These are phyloP conservation scores for Malus fusca DNA, from an alignment of 306 rosid species.

Conservation along the genomic window DNA sequence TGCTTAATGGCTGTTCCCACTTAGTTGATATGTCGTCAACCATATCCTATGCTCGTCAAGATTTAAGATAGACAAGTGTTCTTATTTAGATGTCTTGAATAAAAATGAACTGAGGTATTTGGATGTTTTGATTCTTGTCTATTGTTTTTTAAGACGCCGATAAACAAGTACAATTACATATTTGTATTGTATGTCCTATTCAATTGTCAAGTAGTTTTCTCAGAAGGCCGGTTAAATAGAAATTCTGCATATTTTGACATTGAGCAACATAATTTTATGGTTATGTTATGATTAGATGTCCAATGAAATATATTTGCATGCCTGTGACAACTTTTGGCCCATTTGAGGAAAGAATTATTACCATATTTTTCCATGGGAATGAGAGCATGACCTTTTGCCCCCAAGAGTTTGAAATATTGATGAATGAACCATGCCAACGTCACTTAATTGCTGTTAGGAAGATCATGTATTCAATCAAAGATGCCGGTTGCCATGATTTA, in stretches of 20 bases:
- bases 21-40: neutral
- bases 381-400: conserved; percentile 45
- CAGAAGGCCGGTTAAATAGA: conserved; percentile 1
- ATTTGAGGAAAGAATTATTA: conserved; percentile 40
- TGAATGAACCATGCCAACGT: conserved; percentile 84
- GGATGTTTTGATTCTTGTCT: neutral
- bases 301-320: conserved; percentile 27
- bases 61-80: neutral
- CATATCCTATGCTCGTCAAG: neutral
- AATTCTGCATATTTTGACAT: conserved; percentile 9
- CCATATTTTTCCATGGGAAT: conserved; percentile 46
- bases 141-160: neutral
- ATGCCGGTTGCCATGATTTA: conserved; percentile 96
- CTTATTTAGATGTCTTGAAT: neutral
- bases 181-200: neutral
- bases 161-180: neutral
- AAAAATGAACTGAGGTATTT: neutral
- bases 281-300: conserved; percentile 32
- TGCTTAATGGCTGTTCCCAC: neutral
- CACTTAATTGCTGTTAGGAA: conserved; percentile 78
- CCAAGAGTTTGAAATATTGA: conserved; percentile 62
- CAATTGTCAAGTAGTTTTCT: neutral
- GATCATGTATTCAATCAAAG: conserved; percentile 76
- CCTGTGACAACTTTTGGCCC: conserved; percentile 37
- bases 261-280: conserved; percentile 23